Conservation (phyloP, 1,284 basidiomycete species). For the Tilletia setariae region DNA sequence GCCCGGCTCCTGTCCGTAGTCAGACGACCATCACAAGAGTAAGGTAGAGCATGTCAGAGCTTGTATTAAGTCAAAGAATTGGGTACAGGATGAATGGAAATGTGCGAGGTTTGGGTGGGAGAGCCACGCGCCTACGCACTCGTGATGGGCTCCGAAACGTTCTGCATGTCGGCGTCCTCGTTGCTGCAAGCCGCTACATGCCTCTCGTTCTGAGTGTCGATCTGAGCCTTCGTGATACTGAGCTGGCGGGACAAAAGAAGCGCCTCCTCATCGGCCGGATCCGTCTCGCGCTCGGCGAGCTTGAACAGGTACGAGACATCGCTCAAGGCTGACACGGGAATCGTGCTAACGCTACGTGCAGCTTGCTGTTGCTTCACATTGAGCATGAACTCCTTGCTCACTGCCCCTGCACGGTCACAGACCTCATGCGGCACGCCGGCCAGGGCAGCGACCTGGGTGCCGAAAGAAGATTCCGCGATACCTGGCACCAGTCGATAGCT, state of each 20-base stretch:
- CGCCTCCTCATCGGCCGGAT: conserved; percentile 16
- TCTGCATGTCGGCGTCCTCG: not conserved
- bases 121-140: not conserved
- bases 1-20: conserved; percentile 20
- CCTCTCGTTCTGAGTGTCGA: conserved; percentile 18
- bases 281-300: conserved; percentile 20
- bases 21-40: not conserved
- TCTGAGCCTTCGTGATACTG: conserved; percentile 38
- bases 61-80: not conserved
- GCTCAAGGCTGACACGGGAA: conserved; percentile 41
- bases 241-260: conserved; percentile 31
- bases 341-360: conserved; percentile 36
- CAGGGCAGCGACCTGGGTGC: conserved; percentile 51
- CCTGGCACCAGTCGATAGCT: conserved; percentile 50
- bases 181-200: not conserved
- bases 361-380: conserved; percentile 38
- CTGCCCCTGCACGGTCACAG: conserved; percentile 45
- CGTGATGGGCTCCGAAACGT: not conserved
- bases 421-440: conserved; percentile 49
- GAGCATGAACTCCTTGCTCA: conserved; percentile 45
- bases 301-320: conserved; percentile 50
- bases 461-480: conserved; percentile 85
- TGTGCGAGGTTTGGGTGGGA: not conserved
- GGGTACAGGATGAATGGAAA: not conserved
- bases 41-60: not conserved